phyloP scores from a whole-genome alignment of 1,139 yeast genomes.

The Schwanniomyces etchellsii region DNA sequence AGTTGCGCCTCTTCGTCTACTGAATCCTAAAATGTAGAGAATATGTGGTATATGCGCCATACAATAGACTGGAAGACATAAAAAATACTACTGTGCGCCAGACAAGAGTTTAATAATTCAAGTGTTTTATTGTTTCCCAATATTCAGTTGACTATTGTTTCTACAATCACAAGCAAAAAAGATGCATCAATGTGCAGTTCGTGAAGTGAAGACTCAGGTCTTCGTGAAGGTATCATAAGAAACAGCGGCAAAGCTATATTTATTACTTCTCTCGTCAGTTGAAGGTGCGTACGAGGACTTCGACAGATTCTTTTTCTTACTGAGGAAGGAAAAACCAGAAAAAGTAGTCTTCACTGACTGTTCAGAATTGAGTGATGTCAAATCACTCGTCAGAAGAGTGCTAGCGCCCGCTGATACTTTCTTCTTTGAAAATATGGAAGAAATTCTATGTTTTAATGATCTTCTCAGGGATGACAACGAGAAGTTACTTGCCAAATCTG shows the following conservation, averaged over 20 bases:
- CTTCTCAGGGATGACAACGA: too few species aligned
- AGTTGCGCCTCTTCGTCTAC: too few species aligned
- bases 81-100: too few species aligned
- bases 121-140: neutral
- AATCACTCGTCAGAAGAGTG: conserved; percentile 21
- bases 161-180: too few species aligned
- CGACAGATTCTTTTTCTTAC: conserved; percentile 11
- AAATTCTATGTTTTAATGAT: conserved; percentile 13
- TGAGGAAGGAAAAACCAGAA: conserved; percentile 34
- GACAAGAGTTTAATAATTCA: too few species aligned
- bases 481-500: too few species aligned
- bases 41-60: too few species aligned
- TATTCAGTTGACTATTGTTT: too few species aligned
- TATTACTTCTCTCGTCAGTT: neutral
- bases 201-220: too few species aligned
- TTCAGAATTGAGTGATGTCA: conserved; percentile 22
- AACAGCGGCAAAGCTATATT: conserved; percentile 7
- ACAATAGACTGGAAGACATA: too few species aligned
- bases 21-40: too few species aligned
- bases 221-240: conserved; percentile 25
- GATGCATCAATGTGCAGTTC: too few species aligned
- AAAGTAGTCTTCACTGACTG: conserved; percentile 20
- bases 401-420: conserved; percentile 5
- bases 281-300: conserved; percentile 11
- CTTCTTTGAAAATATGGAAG: conserved; percentile 12